These are phyloP conservation scores for Tricholoma matsutake DNA, from an alignment of 768 basidiomycete genomes.

Conservation along the genomic window DNA sequence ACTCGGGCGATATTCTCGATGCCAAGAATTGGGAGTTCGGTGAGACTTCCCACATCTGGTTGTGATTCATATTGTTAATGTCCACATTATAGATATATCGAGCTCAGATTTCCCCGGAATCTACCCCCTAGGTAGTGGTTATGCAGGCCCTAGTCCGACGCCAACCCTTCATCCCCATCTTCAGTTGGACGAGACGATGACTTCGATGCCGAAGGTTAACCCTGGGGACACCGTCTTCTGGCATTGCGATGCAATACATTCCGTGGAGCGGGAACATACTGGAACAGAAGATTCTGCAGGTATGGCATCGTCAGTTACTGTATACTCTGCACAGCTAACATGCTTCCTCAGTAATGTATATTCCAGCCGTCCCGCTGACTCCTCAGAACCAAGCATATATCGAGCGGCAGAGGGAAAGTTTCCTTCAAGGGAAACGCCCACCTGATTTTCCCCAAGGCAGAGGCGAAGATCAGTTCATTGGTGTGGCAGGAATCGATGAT, in stretches of 20 bases:
- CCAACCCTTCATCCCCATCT: slow-evolving; percentile 65
- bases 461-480: slow-evolving; percentile 34
- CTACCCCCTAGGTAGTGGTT: slow-evolving; percentile 34
- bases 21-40: slow-evolving; percentile 56
- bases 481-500: slow-evolving; percentile 34
- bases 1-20: slow-evolving; percentile 41
- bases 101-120: slow-evolving; percentile 55
- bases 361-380: slow-evolving; percentile 68
- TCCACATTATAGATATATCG: slow-evolving; percentile 36
- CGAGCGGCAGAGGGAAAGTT: slow-evolving; percentile 57
- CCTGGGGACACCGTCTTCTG: slow-evolving; percentile 82
- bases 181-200: slow-evolving; percentile 60
- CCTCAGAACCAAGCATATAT: slow-evolving; percentile 60
- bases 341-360: slow-evolving; percentile 62
- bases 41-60: slow-evolving; percentile 11
- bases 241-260: slow-evolving; percentile 59
- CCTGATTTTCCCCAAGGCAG: slow-evolving; percentile 64
- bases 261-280: slow-evolving; percentile 49
- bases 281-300: slow-evolving; percentile 57
- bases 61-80: neutral
- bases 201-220: slow-evolving; percentile 63
- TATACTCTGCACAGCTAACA: slow-evolving; percentile 3
- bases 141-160: slow-evolving; percentile 45
- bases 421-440: slow-evolving; percentile 57
- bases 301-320: slow-evolving; percentile 18